Percentiles rank a stretch among this genome's conserved stretches.
Conservation (phyloP, 371 early-diverging fungal species). For the Mucor mucedo region DNA sequence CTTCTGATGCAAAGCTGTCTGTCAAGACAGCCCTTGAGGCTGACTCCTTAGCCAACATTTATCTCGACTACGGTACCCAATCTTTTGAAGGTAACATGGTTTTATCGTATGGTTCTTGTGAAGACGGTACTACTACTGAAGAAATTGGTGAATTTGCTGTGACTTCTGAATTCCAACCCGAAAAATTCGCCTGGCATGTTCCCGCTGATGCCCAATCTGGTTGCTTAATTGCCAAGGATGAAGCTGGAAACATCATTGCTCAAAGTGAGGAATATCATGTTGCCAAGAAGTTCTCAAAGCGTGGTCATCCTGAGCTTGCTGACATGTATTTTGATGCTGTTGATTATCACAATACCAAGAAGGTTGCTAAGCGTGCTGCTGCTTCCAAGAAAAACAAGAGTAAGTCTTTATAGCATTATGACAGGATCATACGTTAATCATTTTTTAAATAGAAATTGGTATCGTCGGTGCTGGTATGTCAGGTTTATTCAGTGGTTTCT, state of each 20-base stretch:
- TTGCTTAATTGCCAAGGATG: constrained; percentile 29
- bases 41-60: constrained; percentile 35
- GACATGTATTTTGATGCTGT: constrained; percentile 42
- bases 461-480: constrained; percentile 45
- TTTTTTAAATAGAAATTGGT: constrained; percentile 31
- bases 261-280: constrained; percentile 24
- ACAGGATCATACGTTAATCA: not conserved
- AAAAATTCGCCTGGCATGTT: constrained; percentile 36
- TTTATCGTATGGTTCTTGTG: constrained; percentile 28
- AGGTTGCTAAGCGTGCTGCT: constrained; percentile 21
- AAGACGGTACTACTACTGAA: constrained; percentile 11
- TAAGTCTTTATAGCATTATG: not conserved
- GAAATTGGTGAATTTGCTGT: constrained; percentile 22
- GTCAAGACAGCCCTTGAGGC: constrained; percentile 16
- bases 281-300: constrained; percentile 22
- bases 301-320: constrained; percentile 36
- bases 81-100: constrained; percentile 9
- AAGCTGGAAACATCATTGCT: constrained; percentile 23
- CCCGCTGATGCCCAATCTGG: constrained; percentile 24
- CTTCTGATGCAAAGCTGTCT: constrained; percentile 11
- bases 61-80: constrained; percentile 30
- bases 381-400: constrained; percentile 26
- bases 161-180: constrained; percentile 25
- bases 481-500: constrained; percentile 36
- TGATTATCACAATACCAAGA: constrained; percentile 27